phyloP scores from a whole-genome alignment of 129 eudicot species.

The Tagetes erecta region DNA sequence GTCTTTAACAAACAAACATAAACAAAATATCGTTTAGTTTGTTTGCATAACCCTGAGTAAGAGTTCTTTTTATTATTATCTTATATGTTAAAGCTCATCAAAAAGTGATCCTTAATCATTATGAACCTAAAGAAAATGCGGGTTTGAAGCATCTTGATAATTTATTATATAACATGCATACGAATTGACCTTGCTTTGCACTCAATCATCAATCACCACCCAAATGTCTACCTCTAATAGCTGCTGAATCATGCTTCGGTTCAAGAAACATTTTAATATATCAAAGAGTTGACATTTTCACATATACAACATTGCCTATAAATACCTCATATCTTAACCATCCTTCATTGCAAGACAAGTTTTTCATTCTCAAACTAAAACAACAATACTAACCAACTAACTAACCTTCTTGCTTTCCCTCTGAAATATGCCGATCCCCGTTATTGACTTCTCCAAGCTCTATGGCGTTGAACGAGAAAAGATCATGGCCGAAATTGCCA shows the following conservation, averaged over 20 bases:
- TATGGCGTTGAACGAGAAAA: slow-evolving; percentile 60
- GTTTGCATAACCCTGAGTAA: background rate
- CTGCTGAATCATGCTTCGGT: slow-evolving; percentile 27
- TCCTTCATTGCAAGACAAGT: slow-evolving; percentile 27
- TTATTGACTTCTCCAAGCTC: slow-evolving; percentile 83
- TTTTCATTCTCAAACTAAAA: slow-evolving; percentile 5
- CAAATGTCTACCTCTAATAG: slow-evolving; percentile 40
- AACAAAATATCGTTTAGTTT: no score
- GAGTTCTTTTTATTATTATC: background rate
- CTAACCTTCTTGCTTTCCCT: background rate
- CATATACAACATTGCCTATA: slow-evolving; percentile 37
- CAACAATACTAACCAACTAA: background rate
- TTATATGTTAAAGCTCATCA: background rate
- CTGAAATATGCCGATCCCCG: slow-evolving; percentile 70
- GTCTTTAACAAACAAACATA: no score
- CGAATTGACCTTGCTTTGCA: slow-evolving; percentile 44
- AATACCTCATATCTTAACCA: slow-evolving; percentile 33
- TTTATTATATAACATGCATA: slow-evolving; percentile 23
- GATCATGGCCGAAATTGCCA: slow-evolving; percentile 64
- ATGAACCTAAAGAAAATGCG: slow-evolving; percentile 36
- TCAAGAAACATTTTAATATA: slow-evolving; percentile 27
- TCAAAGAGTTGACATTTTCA: slow-evolving; percentile 46
- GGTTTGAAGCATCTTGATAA: slow-evolving; percentile 31
- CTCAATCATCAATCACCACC: slow-evolving; percentile 40
- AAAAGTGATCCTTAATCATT: slow-evolving; percentile 26